phyloP scores from a whole-genome alignment of 371 early-diverging fungal species.

The Enterocytospora artemiae region DNA sequence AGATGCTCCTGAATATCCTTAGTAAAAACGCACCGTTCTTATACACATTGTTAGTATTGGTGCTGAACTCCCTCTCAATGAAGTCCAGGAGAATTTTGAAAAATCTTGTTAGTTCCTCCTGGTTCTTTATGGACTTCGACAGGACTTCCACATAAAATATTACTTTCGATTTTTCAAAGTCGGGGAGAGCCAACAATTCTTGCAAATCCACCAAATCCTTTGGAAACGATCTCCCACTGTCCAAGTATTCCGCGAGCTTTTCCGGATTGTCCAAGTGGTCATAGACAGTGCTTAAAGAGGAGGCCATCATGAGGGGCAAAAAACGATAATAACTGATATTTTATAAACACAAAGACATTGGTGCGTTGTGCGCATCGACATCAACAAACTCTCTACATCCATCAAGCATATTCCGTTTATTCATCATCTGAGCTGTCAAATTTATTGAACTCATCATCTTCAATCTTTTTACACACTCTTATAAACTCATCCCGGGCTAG shows the following conservation, averaged over 20 bases:
- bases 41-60: no score
- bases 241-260: no score
- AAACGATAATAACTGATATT: no score
- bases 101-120: conserved; percentile 1
- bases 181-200: background rate
- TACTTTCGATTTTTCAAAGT: conserved; percentile 5
- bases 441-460: background rate
- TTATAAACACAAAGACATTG: no score
- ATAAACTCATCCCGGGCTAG: background rate
- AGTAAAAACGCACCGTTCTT: conserved; percentile 19
- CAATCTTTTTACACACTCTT: conserved; percentile 5
- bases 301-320: no score
- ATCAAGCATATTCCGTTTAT: background rate
- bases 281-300: no score
- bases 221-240: no score
- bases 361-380: no score
- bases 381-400: no score
- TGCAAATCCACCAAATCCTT: conserved; percentile 1
- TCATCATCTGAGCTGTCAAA: background rate
- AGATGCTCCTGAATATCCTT: background rate
- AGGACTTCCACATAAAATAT: conserved; percentile 13
- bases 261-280: no score
- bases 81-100: background rate
- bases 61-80: background rate
- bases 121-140: conserved; percentile 9